phyloP scores from a whole-genome alignment of 192 early-diverging fungal species.

The Entomortierella lignicola region DNA sequence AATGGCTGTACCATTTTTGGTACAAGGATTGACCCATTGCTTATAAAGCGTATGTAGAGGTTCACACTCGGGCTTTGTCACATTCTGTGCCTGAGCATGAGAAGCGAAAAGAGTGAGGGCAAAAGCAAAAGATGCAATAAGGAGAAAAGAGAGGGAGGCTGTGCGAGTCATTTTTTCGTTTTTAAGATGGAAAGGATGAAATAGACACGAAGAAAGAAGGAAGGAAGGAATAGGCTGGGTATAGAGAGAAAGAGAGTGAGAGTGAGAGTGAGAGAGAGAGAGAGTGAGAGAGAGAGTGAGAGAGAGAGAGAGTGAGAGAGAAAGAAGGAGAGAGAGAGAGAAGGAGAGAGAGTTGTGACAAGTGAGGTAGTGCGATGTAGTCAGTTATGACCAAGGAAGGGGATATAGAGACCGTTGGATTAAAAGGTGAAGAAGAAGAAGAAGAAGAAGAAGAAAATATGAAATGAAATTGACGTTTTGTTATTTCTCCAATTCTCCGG shows the following conservation, averaged over 20 bases:
- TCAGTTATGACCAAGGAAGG: background rate
- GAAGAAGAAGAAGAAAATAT: background rate
- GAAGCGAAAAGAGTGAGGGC: background rate
- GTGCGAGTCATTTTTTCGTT: slow-evolving; percentile 17
- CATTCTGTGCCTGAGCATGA: slow-evolving; percentile 6
- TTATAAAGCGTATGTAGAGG: slow-evolving; percentile 38
- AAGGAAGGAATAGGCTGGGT: background rate
- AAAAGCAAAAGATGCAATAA: slow-evolving; percentile 19
- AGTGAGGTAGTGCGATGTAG: background rate
- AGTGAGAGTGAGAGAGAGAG: background rate
- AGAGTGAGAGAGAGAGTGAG: background rate
- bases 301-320: background rate
- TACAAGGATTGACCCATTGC: slow-evolving; percentile 17
- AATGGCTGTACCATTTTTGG: slow-evolving; percentile 13
- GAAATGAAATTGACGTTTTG: too few species aligned
- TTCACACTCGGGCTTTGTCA: slow-evolving; percentile 29
- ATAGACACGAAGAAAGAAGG: background rate
- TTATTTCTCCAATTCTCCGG: too few species aligned
- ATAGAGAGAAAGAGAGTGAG: background rate
- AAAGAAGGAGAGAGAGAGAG: background rate
- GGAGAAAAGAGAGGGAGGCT: background rate
- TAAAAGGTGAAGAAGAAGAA: background rate
- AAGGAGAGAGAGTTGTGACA: background rate
- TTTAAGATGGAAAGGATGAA: background rate
- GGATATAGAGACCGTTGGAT: background rate